Evolutionary conservation across 352 stramenopile genomes (phyloP), one percentile per base, ranked within the genome.

Genomic region (Globisporangium recalcitrans): DNA sequence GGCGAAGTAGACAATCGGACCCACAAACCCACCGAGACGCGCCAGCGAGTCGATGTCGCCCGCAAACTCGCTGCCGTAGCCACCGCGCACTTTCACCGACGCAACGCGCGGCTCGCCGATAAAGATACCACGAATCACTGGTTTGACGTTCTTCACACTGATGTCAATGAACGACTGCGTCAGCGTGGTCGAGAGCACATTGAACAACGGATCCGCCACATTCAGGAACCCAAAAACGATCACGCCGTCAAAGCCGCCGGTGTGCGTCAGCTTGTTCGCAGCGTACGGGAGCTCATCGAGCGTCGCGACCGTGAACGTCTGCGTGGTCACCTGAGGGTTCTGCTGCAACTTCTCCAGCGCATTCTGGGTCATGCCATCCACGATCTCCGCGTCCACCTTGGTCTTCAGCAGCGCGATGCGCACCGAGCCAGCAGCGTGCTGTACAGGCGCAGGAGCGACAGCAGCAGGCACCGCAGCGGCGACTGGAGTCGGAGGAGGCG

Each of bases 271-370:
- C 64, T 95, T 95, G 67, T 91, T 95, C 60, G 86, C 82, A 1
- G 84, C 86, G 60, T 91, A 95, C n/a, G 84, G 84, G 16, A 95
- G 58, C 32, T 92, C 82, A 34, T 92, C 80, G n/a, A 95, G 55
- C 36, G 71, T 74, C 24, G 79, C 71, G n/a, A 95, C 83, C 0
- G 79, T 76, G 62, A 95, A 93, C 32, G 72, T 86, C 69, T 93
- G 78, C 19, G 58, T 64, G 52, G 52, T 71, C 21, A 87, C 55
- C 5, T 59, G 46, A 29, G 75, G 27, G 27, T 71, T 70, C 40
- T 71, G 56, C 62, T 75, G 67, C 52, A 75, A 64, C 44, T 77
- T 72, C 51, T 78, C 71, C 56, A 70, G 77, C 62, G 77, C 88
- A 51, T 92, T 92, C 42, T 89, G 82, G 56, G 80, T 62, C 65